Evolutionary conservation across 169 alveolate species (phyloP), one percentile per base, ranked within the genome.

Genomic region (Blepharisma undulans): DNA sequence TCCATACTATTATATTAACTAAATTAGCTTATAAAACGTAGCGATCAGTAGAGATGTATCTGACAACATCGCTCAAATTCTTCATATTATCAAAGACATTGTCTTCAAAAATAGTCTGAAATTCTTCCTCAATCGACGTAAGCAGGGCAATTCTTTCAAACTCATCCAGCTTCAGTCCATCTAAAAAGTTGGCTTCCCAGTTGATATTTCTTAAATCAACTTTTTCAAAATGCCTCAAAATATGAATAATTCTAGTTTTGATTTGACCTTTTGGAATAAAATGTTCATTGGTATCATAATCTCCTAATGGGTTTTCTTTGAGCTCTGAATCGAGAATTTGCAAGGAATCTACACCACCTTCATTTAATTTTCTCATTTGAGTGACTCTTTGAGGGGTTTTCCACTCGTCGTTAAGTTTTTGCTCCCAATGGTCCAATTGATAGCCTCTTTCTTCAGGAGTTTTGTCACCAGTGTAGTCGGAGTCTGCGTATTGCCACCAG

Each of bases 41-140:
- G 30, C 84, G 61, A 32, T 86, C 91, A n/a, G 34, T 71, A 72
- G 80, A 27, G 25, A 95, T 74, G 72, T 91, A 77, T 29, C 86
- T 84, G 34, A 92, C 93, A 7, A 93, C 92, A 48, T 95, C 93
- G 25, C 76, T 22, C 29, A 93, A 86, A 29, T 90, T 87, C 33
- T 91, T 89, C 48, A 95, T 87, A 91, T 94, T 76, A 61, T 95
- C 97, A 81, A 95, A 95, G 29, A 95, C 95, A 85, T 92, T 90
- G 77, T 95, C 97, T 61, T 94, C 96, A 80, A 95, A 93, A 16
- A 95, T 92, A 25, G 93, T 92, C 80, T 87, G 80, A 59, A 95
- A 95, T 61, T 95, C 96, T 36, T 92, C 94, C 84, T 95, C 97
- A 30, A 95, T 92, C 27, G 95, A 92, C 19, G 96, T 94, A 5